Evolutionary conservation across 2,329 filamentous ascomycete species (phyloP), one percentile per base, ranked within the genome.

Genomic region (Colletotrichum chrysophilum): DNA sequence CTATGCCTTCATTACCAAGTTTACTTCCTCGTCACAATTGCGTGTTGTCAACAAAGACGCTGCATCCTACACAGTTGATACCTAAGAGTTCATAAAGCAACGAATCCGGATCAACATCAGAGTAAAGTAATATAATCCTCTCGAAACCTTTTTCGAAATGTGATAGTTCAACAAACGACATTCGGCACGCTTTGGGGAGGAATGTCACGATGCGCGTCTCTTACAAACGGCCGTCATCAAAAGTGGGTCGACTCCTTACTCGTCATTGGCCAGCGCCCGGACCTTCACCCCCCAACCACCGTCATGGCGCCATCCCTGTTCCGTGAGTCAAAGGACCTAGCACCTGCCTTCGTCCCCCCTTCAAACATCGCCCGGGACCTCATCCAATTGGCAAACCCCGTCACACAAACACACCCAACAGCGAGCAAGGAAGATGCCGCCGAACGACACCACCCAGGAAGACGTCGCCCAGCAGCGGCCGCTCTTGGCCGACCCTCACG

Each of bases 221-320:
- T 48, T 7, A 21, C 43, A 48, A 48, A 48, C 43, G n/a, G 2
- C 10, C 5, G 2, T 21, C 43, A 48, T 21, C 5, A 1, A 48
- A 21, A 3, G 60, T 36, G 60, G 30, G 13, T 21, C 28, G 6
- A 5, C 0, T 1, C 4, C 60, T 1, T 7, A 1, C 3, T 48
- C 61, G 8, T 43, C 13, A 58, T 26, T 60, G 66, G 48, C 14
- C n/a, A 24, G 30, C 24, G 34, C 55, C 61, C 56, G 2, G 66
- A 70, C 67, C 18, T 32, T 30, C 28, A 16, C 56, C 36, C 36
- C 34, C 16, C 18, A 38, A 28, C 16, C 67, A 26, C 26, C 36
- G 26, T 13, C 28, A 24, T 74, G 71, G 74, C 74, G 66, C 66
- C 66, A 76, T 77, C 71, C 65, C 64, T 67, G 72, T 32, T 56